Evolutionary conservation across 345 rosid species (phyloP), one percentile per base, ranked within the genome.

Genomic region (Arabis hirsuta): DNA sequence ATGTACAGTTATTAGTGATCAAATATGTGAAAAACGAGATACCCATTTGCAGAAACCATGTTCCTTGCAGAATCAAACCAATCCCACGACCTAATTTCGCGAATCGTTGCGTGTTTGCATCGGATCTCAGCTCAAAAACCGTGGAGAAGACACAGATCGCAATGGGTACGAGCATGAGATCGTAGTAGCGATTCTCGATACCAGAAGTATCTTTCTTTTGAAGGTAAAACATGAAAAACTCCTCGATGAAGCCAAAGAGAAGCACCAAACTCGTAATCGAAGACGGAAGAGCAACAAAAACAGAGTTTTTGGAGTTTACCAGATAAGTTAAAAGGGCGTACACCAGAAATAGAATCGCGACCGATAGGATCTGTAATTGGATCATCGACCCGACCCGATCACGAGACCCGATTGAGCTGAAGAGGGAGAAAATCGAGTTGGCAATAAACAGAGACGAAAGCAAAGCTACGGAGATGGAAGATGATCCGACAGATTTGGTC

Each of bases 1-100:
- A 76, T 5, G 81, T 45, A 76, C 97, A 94, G 16, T 95, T 96
- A 22, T 87, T 83, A 69, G 85, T 82, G 13, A 89, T 80, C 84
- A 85, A 78, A 58, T 56, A 59, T 7, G 93, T 78, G 81, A 76
- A 94, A 73, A 94, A 89, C 8, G 97, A 87, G 52, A 89, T 12
- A 32, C 95, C 87, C 98, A 94, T 90, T 56, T 94, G 98, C 72
- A 90, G 46, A 78, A 90, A 87, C 98, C 98, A 93, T 3, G 80
- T 83, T 19, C 97, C 97, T 68, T 91, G 97, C 81, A 91, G 77
- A 69, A 89, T 72, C 82, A 91, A 52, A 22, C 92, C 97, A 38
- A 89, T 38, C 64, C 90, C 96, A 14, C 96, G 92, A 6, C 65
- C 90, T 60, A 89, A 59, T 72, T 73, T 83, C 0, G 88, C 80